Evolutionary conservation across 2,329 filamentous ascomycete genomes (phyloP), one percentile per base, ranked within the genome.

Genomic region (Epichloe sylvatica): DNA sequence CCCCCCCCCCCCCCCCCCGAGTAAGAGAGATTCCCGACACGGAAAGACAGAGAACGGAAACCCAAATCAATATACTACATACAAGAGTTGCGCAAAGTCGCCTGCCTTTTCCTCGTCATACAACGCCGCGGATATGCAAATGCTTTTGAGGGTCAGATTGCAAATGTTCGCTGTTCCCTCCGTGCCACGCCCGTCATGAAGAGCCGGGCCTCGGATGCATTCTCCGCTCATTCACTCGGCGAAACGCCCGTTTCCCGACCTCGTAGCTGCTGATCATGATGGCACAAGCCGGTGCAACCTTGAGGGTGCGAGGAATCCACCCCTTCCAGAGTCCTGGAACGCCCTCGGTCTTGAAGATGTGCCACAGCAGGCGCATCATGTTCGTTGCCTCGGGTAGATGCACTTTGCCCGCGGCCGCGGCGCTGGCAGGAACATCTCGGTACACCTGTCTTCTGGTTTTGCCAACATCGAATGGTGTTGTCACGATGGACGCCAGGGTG

Each of bases 231-330:
- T 97, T 96, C 46, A 87, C 79, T 11, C 78, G 76, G 49, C 80
- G 75, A 35, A 94, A 94, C 63, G 85, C 82, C 65, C 86, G 83
- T 74, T 98, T 98, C 46, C 92, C 90, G 37, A 97, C 78, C 67
- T 98, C 92, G 65, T 97, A 98, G 63, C 84, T 95, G 63, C 87
- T 94, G 63, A 98, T 97, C 92, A 98, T 98, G 63, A 98, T 97
- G 30, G 92, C 92, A 67, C 92, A 98, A 0, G 91, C 88, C 1
- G 92, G 92, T 1, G 92, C 91, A 5, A 98, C 90, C 65, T 97
- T 97, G 53, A 97, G 72, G 56, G 88, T 94, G 38, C 92, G 76
- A 0, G 92, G 89, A 23, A 88, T 83, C 87, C 90, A 96, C 41
- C 92, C 92, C 58, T 76, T 86, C 78, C 94, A 97, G 5, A 98